phyloP scores from a whole-genome alignment of 495 filamentous ascomycete species.

The Aspergillus wentii region DNA sequence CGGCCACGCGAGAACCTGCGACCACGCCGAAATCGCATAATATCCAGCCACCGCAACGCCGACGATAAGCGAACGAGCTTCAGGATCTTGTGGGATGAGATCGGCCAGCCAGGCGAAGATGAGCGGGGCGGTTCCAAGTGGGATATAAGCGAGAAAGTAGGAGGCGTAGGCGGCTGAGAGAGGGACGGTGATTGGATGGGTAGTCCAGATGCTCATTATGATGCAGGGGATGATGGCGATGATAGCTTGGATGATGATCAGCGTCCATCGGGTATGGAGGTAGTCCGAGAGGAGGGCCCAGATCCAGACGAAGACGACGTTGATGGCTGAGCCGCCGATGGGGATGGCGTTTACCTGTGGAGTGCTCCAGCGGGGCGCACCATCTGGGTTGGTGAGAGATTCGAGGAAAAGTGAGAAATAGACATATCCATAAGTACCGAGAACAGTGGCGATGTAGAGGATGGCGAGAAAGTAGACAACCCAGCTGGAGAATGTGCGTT shows the following conservation, averaged over 20 bases:
- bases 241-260: conserved; percentile 20
- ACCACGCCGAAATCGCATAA: conserved; percentile 28
- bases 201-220: conserved; percentile 28
- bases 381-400: conserved; percentile 21
- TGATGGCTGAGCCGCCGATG: conserved; percentile 27
- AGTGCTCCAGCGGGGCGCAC: conserved; percentile 16
- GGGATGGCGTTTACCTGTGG: conserved; percentile 28
- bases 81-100: conserved; percentile 28
- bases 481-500: conserved; percentile 26
- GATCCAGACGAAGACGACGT: conserved; percentile 30
- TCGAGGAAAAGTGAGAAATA: conserved; percentile 28
- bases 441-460: conserved; percentile 23
- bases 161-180: conserved; percentile 23
- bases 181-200: conserved; percentile 14
- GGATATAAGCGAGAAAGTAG: conserved; percentile 23
- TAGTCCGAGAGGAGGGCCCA: conserved; percentile 27
- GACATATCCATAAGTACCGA: conserved; percentile 27
- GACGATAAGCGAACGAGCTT: conserved; percentile 21
- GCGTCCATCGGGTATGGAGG: conserved; percentile 20
- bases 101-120: conserved; percentile 29
- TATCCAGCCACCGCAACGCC: conserved; percentile 27
- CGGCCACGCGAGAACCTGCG: conserved; percentile 28
- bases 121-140: conserved; percentile 26
- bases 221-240: conserved; percentile 28
- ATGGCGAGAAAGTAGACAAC: conserved; percentile 26